These are phyloP conservation scores for Clitoria ternatea DNA, from an alignment of 306 rosid genomes.

Conservation along the genomic window DNA sequence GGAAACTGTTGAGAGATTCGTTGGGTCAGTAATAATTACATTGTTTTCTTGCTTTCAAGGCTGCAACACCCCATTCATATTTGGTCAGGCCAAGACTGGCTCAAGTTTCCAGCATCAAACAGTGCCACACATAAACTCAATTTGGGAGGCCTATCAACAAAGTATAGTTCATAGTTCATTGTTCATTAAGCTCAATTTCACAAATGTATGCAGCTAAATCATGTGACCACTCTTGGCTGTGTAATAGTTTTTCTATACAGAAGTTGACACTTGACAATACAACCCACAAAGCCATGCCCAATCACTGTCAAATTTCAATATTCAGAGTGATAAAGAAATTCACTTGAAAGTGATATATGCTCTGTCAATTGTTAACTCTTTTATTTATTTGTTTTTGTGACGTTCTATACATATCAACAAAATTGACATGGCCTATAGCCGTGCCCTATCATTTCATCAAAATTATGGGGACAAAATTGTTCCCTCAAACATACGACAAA, in stretches of 20 bases:
- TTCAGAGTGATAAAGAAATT: not conserved
- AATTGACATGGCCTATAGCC: not conserved
- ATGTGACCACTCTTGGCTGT: conserved; percentile 18
- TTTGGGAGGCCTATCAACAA: not conserved
- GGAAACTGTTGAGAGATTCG: conserved; percentile 19
- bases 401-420: not conserved
- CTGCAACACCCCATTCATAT: not conserved
- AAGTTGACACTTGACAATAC: conserved; percentile 24
- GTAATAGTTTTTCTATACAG: not conserved
- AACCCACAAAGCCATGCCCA: not conserved
- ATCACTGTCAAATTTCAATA: conserved; percentile 26
- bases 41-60: conserved; percentile 2
- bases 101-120: conserved; percentile 1
- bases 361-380: not conserved
- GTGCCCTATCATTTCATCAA: not conserved
- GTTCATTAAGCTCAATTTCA: not conserved
- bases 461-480: conserved; percentile 15
- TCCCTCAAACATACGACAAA: conserved; percentile 18
- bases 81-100: conserved; percentile 12
- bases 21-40: not conserved
- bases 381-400: no score
- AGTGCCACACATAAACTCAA: not conserved
- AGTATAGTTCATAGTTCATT: not conserved
- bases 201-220: not conserved
- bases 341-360: conserved; percentile 26